Conservation (phyloP, 1,139 yeast genomes). For the Debaryomyces sp. region DNA sequence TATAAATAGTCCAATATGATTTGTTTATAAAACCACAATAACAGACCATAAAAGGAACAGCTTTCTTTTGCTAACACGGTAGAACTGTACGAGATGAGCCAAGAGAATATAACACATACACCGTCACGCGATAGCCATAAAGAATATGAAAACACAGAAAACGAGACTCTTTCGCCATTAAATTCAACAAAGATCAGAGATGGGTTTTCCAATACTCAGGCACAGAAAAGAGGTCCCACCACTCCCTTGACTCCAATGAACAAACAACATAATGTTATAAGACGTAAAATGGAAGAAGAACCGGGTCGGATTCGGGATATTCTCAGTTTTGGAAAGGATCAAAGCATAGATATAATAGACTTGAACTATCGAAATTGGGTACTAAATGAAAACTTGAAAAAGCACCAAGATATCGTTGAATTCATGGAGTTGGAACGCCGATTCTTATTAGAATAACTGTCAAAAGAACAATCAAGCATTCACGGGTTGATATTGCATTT, state of each 20-base stretch:
- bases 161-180: conserved; percentile 4
- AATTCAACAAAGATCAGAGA: not conserved
- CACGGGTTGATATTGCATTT: not conserved
- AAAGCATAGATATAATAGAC: conserved; percentile 12
- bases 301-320: not conserved
- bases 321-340: conserved; percentile 5
- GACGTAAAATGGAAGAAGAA: conserved; percentile 18
- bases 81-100: not conserved
- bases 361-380: conserved; percentile 21
- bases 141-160: conserved; percentile 4
- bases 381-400: conserved; percentile 14
- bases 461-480: not conserved
- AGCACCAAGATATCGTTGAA: conserved; percentile 14
- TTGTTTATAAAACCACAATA: conserved; percentile 4
- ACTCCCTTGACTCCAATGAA: conserved; percentile 29
- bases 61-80: not conserved
- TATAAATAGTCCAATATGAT: not conserved
- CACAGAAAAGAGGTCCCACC: conserved; percentile 28
- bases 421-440: conserved; percentile 21
- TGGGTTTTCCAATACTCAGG: conserved; percentile 1
- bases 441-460: conserved; percentile 10
- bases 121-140: not conserved
- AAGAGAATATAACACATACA: not conserved
- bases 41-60: not conserved
- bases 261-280: conserved; percentile 18